phyloP scores from a whole-genome alignment of 148 eudicot species.

The Heliosperma pusillum region DNA sequence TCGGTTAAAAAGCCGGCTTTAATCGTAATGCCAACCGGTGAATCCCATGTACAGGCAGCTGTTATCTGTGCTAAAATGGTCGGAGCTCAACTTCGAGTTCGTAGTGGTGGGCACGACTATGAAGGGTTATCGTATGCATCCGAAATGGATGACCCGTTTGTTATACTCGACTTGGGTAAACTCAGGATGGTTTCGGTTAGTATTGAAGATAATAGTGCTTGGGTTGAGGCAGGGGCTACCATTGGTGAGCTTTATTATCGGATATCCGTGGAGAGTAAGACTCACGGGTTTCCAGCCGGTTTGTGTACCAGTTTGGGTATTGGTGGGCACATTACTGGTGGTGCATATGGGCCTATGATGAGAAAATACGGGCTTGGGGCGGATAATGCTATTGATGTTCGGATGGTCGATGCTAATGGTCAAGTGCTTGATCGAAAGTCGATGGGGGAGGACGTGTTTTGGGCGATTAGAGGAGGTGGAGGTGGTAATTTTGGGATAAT shows the following conservation, averaged over 20 bases:
- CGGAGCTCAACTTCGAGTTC: conserved; percentile 31
- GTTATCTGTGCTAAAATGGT: conserved; percentile 30
- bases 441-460: conserved; percentile 55
- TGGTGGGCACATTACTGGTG: conserved; percentile 38
- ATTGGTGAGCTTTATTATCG: conserved; percentile 40
- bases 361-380: conserved; percentile 47
- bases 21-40: conserved; percentile 29
- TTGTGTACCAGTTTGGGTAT: conserved; percentile 35
- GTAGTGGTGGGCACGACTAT: conserved; percentile 55
- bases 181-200: conserved; percentile 28
- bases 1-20: conserved; percentile 29
- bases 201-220: conserved; percentile 34
- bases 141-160: conserved; percentile 30
- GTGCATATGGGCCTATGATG: conserved; percentile 43
- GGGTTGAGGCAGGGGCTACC: conserved; percentile 47
- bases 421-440: conserved; percentile 31
- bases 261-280: conserved; percentile 34
- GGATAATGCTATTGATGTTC: conserved; percentile 44
- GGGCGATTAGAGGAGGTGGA: conserved; percentile 47
- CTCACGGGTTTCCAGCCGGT: conserved; percentile 35
- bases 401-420: conserved; percentile 39
- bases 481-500: conserved; percentile 42
- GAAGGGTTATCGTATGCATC: conserved; percentile 44
- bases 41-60: conserved; percentile 32
- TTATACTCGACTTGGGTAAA: conserved; percentile 38